A percentile compares a stretch with the other conserved stretches of the same genome.
Conservation (phyloP, 2,329 filamentous ascomycete species). For the Trichoderma endophyticum region DNA sequence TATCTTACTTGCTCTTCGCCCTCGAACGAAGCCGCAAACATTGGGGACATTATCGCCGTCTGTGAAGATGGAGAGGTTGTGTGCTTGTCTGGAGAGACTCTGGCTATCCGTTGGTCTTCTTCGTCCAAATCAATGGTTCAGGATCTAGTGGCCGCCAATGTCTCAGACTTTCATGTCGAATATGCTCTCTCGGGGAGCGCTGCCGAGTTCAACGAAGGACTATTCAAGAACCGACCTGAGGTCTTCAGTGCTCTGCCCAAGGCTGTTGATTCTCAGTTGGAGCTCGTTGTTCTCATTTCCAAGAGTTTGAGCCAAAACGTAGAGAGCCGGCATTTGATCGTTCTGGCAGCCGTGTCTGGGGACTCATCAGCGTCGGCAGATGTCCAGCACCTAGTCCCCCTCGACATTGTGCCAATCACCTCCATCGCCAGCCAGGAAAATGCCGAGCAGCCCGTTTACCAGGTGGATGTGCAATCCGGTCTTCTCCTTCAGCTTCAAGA, state of each 20-base stretch:
- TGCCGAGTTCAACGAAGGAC: slow-evolving; percentile 49
- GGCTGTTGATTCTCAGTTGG: slow-evolving; percentile 44
- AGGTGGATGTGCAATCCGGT: slow-evolving; percentile 62
- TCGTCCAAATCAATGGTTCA: slow-evolving; percentile 35
- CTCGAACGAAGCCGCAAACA: slow-evolving; percentile 25
- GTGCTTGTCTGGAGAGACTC: slow-evolving; percentile 56
- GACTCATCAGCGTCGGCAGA: slow-evolving; percentile 26
- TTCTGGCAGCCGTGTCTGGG: slow-evolving; percentile 33
- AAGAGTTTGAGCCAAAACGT: slow-evolving; percentile 32
- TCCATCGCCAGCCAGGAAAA: slow-evolving; percentile 21
- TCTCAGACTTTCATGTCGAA: slow-evolving; percentile 46
- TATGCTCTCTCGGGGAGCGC: slow-evolving; percentile 46
- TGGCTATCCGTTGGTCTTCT: slow-evolving; percentile 35
- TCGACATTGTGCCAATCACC: slow-evolving; percentile 40
- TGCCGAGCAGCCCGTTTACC: slow-evolving; percentile 38
- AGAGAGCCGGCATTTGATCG: slow-evolving; percentile 31
- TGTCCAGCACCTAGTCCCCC: slow-evolving; percentile 37
- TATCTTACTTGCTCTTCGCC: slow-evolving; percentile 35
- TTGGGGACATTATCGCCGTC: slow-evolving; percentile 50
- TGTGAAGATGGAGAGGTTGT: slow-evolving; percentile 59
- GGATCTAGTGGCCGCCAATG: slow-evolving; percentile 32
- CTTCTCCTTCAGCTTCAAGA: slow-evolving; percentile 58
- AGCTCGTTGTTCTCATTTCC: slow-evolving; percentile 54
- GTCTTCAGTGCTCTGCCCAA: slow-evolving; percentile 50
- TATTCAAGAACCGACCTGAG: slow-evolving; percentile 55